phyloP scores from a whole-genome alignment of 352 stramenopile genomes.

The Pythium dissimile region DNA sequence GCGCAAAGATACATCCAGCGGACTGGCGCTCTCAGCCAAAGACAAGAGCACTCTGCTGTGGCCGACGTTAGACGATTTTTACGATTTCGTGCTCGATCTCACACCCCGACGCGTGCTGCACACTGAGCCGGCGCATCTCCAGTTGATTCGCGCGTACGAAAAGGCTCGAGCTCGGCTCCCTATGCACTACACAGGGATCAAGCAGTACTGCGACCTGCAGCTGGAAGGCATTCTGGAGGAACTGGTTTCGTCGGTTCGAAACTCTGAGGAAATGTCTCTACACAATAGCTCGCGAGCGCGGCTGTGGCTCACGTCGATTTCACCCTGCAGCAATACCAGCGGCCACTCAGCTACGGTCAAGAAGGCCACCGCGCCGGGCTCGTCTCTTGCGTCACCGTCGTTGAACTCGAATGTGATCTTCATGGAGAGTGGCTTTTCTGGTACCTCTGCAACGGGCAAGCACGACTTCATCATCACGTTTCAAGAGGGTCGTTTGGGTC shows the following conservation, averaged over 20 bases:
- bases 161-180: constrained; percentile 29
- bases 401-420: constrained; percentile 60
- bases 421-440: constrained; percentile 67
- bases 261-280: constrained; percentile 35
- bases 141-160: constrained; percentile 24
- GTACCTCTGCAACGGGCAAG: constrained; percentile 25
- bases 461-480: constrained; percentile 71
- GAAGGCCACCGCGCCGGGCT: not conserved
- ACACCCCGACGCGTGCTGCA: constrained; percentile 40
- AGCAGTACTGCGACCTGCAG: constrained; percentile 55
- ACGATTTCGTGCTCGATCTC: constrained; percentile 67
- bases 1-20: not conserved
- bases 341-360: constrained; percentile 14
- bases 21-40: constrained; percentile 4
- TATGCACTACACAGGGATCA: constrained; percentile 38
- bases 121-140: constrained; percentile 26
- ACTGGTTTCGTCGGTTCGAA: constrained; percentile 50
- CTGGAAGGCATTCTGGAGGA: constrained; percentile 71
- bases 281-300: constrained; percentile 24
- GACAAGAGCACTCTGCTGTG: constrained; percentile 62
- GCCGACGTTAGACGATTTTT: constrained; percentile 73
- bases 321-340: constrained; percentile 31
- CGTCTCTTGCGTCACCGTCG: not conserved
- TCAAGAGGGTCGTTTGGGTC: constrained; percentile 15
- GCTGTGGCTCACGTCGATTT: constrained; percentile 56